Conservation (phyloP, 345 rosid species). For the Gossypium arboreum region DNA sequence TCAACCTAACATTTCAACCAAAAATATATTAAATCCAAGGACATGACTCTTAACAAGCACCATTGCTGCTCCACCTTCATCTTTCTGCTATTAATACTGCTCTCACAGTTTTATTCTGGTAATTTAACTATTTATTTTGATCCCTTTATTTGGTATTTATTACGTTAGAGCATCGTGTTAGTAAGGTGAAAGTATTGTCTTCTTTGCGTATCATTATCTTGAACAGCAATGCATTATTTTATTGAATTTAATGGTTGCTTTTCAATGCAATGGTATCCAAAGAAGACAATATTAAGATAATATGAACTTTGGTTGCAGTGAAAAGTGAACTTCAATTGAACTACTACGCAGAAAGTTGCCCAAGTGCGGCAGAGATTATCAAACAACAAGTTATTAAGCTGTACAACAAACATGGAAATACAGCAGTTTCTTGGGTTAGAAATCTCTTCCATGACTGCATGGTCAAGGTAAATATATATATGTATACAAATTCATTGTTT, state of each 20-base stretch:
- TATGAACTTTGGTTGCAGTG: conserved; percentile 26
- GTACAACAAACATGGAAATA: conserved; percentile 70
- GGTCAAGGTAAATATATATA: conserved; percentile 37
- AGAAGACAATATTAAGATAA: too few relatives aligned
- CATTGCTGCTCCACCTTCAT: conserved; percentile 25
- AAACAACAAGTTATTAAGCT: conserved; percentile 55
- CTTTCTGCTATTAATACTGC: conserved; percentile 41
- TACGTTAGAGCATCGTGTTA: too few relatives aligned
- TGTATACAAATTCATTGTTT: not conserved
- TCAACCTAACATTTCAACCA: not conserved
- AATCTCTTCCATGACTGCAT: conserved; percentile 88
- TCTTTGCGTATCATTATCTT: too few relatives aligned
- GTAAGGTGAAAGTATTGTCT: too few relatives aligned
- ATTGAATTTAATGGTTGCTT: too few relatives aligned
- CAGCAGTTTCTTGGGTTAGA: conserved; percentile 84
- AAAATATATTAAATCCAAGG: too few relatives aligned
- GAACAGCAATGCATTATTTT: too few relatives aligned
- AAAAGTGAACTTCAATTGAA: conserved; percentile 55
- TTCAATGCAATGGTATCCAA: not conserved
- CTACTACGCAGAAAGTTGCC: conserved; percentile 62
- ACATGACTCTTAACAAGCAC: conserved; percentile 27
- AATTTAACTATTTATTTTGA: not conserved
- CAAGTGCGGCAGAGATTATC: conserved; percentile 74
- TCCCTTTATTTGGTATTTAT: not conserved
- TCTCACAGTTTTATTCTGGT: conserved; percentile 50